Evolutionary conservation across 2,329 filamentous ascomycete genomes (phyloP), one percentile per base, ranked within the genome.

Genomic region (Chaetomium olivaceum): DNA sequence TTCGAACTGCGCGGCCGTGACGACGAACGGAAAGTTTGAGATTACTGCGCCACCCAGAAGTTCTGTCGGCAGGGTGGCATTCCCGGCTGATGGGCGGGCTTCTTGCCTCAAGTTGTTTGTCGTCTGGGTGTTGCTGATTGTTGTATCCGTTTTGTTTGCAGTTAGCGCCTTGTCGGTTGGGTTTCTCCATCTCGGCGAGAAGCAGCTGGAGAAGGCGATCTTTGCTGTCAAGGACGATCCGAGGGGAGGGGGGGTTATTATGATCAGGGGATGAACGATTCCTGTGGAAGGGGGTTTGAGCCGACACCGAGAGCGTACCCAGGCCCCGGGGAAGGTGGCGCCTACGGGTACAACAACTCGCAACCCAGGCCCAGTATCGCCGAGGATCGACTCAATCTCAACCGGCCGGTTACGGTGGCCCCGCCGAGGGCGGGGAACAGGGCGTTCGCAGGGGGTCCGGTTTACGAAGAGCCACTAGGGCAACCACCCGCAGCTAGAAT

Each of bases 31-130:
- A 2, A 29, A 19, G 12, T 60, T 64, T 25, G 62, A 64, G 16
- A 55, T 64, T 27, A 29, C 50, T 19, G 55, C 50, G 36, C 62
- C 62, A 6, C 57, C 56, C 2, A 27, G 50, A 5, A 54, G 21
- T n/a, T 23, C 55, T 3, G 11, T 54, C 19, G 62, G 62, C 4
- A 29, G 23, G 31, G 39, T 64, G 19, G 31, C 19, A 1, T 59
- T 64, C n/a, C 2, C 83, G 25, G 81, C 81, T 62, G 79, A 81
- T 4, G 82, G 82, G 71, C 82, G 82, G 76, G 77, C 84, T 21
- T 90, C 91, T 63, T 97, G 93, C 80, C 87, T 89, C 73, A 88
- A 95, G 81, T 88, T 93, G 76, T 96, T 96, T 83, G 87, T 90
- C 19, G 86, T 95, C 70, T 97, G 93, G 93, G 93, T 92, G 0